Base-by-base conservation (phyloP, 306 rosid species). In the Lathyrus sativus region DNA sequence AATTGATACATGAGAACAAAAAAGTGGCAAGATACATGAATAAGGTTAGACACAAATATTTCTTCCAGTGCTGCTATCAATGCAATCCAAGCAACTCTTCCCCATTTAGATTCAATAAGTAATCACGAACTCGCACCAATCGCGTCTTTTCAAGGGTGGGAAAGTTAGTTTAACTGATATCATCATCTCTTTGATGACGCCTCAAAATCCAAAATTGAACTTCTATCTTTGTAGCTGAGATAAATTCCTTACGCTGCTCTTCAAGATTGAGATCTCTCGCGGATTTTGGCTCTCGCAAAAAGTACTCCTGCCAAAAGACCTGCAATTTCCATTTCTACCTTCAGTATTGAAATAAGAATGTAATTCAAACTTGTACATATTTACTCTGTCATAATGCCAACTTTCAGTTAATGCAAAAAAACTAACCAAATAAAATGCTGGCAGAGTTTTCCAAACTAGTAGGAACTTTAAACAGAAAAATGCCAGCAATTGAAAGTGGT, bases 281-380 rank as follows among this genome's bases (percentile, higher is more conserved):
- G 80, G 80, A 93, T 85, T 84, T 95, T 95, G 74, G 99, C 99
- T 84, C 86, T 84, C 0, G 97, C 99, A 19, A 95, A 95, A 82
- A 95, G 77, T 49, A 95, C 92, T 65, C 99, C 99, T 4, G 99
- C 99, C 75, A 95, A 14, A 60, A 95, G 97, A 61, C 99, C 99
- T 95, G 67, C 81, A 83, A 29, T 72, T 48, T 62, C 46, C 74
- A 78, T 71, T 37, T 24, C 18, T 57, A 64, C 15, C 33, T 50
- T 78, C 53, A 67, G 69, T 67, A 43, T 62, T 62, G 75, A 58
- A 51, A 51, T 29, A 28, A 56, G 19, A 60, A 35, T 58, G 74
- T 29, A 74, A 31, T 29, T 62, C 63, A 62, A 77, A 73, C 41
- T 45, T 13, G 50, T 50, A 8, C 22, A 59, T 28, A 9, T 46